Base-by-base conservation (phyloP, 129 eudicot species). In the Flaveria sonorensis region DNA sequence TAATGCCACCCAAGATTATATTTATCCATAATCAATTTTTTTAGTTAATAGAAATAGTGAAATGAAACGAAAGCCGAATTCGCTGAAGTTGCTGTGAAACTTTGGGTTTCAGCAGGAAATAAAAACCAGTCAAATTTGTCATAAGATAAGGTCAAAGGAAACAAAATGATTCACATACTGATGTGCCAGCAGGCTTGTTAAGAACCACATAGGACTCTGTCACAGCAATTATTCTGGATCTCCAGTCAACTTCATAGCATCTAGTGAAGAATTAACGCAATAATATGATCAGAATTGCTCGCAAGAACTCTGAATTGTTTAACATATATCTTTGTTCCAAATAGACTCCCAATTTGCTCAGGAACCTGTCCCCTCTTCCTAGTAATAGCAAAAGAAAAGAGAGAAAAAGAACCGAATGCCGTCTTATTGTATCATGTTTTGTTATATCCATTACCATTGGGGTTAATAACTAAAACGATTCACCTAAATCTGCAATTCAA, bases 221-320 rank as follows among this genome's bases (percentile, higher is more conserved):
- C 59, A 87, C 94, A 66, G 99, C 92, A 77, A 95, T 76, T 71
- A 91, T 82, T 81, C 99, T 88, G 51, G 97, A 91, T 59, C 68
- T 91, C 99, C 99, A 95, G 69, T 95, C 99, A 78, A 95, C 80
- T 77, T 95, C 97, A 77, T 95, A 95, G 77, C 99, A 95, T 84
- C 99, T 95, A 81, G 56, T 0, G 47, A 74, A 40, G 13, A 50
- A 40, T 52, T 11, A 65, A 77, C 1, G 16, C 70, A 63, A 40
- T 0, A 10, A 28, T 72, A 40, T 26, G 16, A 82, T 67, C 81
- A 86, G 28, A 79, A 18, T 7, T 30, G 61, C 18, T 79, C 70
- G 53, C 68, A 71, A 68, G 66, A 75, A 46, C 40, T n/a, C 21
- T 23, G 8, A 39, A 19, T 13, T 63, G 18, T 55, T 51, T 72